Evolutionary conservation across 495 filamentous ascomycete species (phyloP), one percentile per base, ranked within the genome.

Genomic region (Xylaria palmicola): DNA sequence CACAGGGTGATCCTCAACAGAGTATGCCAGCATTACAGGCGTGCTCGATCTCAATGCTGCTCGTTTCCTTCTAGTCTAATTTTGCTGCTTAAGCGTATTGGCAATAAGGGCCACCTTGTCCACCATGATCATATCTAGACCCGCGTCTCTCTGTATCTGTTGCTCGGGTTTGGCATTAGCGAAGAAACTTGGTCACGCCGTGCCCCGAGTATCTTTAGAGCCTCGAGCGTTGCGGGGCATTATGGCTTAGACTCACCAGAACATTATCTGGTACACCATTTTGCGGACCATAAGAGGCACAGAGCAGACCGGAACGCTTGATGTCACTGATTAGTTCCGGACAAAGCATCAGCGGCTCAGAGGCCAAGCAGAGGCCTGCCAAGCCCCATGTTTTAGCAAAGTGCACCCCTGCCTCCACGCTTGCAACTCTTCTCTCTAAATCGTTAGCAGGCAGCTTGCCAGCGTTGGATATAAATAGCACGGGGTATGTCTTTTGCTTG

Each of bases 401-500:
- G 20, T 65, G 62, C 20, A 79, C 62, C 6, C 74, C 77, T 17
- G 65, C 64, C 64, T 77, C 72, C 4, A 79, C 50, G 54, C 71
- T 77, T 47, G 64, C 65, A 12, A 68, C 72, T 9, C 77, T 66
- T 17, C 63, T 67, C 19, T 54, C 51, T 0, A 37, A 37, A 45
- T 77, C 74, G 12, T 51, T 44, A 39, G 68, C 65, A 20, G 68
- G 71, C 6, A 55, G 58, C 27, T 71, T 75, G 32, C 68, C 70
- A 10, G 77, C 68, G 55, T 79, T 69, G 22, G 56, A 74, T 40
- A 77, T 63, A 51, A 80, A 77, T n/a, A 80, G 59, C 24, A 80
- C 67, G 4, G 78, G 75, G 48, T 73, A 78, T 7, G 40, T 62
- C 10, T 64, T 48, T 62, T 81, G 76, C 59, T 81, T 81, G 27